Evolutionary conservation across 2,329 filamentous ascomycete species (phyloP).

Genomic region (Emmonsiellopsis sp.): DNA sequence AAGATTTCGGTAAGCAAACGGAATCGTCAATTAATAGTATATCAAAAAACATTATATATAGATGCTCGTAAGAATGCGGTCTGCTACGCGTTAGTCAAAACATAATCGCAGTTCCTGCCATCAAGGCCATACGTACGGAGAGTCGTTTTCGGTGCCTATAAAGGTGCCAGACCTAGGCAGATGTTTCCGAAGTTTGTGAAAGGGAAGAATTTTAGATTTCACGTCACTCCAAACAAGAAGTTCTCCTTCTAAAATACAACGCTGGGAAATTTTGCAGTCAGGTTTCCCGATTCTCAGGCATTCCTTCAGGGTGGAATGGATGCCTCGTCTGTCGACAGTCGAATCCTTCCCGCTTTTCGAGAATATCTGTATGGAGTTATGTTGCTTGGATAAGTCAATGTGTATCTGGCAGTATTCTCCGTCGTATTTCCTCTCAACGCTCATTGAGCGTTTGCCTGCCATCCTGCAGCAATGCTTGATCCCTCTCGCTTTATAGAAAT

Average conservation of each 20-base stretch:
- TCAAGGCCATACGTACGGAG: slow-evolving; percentile 41
- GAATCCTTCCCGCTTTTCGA: slow-evolving; percentile 90
- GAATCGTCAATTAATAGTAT: slow-evolving; percentile 49
- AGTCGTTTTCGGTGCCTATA: slow-evolving; percentile 60
- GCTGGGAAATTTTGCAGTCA: slow-evolving; percentile 49
- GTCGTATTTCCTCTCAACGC: slow-evolving; percentile 73
- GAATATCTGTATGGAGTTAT: slow-evolving; percentile 63
- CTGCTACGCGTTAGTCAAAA: slow-evolving; percentile 18
- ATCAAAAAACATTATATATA: slow-evolving; percentile 55
- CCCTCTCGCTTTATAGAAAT: slow-evolving; percentile 57
- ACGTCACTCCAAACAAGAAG: slow-evolving; percentile 66
- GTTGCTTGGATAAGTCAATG: slow-evolving; percentile 52
- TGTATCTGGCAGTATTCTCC: slow-evolving; percentile 89
- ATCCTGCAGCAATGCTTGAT: slow-evolving; percentile 67
- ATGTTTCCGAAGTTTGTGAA: slow-evolving; percentile 75
- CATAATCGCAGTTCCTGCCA: background rate
- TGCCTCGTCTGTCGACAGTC: slow-evolving; percentile 55
- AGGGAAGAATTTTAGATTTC: slow-evolving; percentile 57
- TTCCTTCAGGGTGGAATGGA: slow-evolving; percentile 55
- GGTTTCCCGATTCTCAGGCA: slow-evolving; percentile 53
- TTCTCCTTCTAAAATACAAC: slow-evolving; percentile 77
- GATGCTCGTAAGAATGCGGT: slow-evolving; percentile 44
- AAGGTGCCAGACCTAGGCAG: slow-evolving; percentile 62
- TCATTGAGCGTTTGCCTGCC: slow-evolving; percentile 51
- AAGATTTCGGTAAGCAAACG: slow-evolving; percentile 38